A percentile compares a stretch with the other conserved stretches of the same genome.
These are phyloP conservation scores for Zalaria obscura DNA, from an alignment of 2,329 filamentous ascomycete species.

Conservation along the genomic window DNA sequence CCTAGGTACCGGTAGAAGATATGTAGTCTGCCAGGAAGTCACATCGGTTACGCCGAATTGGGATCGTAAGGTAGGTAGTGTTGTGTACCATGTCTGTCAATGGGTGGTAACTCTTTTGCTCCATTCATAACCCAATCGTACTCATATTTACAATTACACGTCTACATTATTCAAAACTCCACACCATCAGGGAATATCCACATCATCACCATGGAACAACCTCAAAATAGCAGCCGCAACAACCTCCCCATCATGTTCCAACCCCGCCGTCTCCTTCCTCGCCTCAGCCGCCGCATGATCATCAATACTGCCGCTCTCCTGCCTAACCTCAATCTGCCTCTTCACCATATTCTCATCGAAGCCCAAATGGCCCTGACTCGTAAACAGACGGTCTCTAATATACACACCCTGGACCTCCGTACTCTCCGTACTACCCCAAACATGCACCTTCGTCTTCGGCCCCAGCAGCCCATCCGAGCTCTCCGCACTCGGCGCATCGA, in stretches of 20 bases:
- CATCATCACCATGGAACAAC: constrained; percentile 37
- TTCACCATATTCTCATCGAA: constrained; percentile 33
- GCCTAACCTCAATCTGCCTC: constrained; percentile 28
- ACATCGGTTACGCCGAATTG: too few relatives aligned
- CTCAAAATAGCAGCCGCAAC: constrained; percentile 25
- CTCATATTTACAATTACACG: too few relatives aligned
- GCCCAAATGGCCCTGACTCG: constrained; percentile 32
- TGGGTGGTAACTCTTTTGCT: too few relatives aligned
- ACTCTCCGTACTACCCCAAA: constrained; percentile 33
- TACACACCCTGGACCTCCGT: constrained; percentile 32
- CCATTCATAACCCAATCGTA: too few relatives aligned
- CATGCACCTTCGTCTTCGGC: constrained; percentile 29
- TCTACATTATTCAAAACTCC: too few relatives aligned
- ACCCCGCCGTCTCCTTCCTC: constrained; percentile 22
- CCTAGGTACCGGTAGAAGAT: too few relatives aligned
- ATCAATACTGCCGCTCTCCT: constrained; percentile 27
- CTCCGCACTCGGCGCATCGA: constrained; percentile 16
- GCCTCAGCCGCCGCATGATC: constrained; percentile 22
- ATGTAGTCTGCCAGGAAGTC: too few relatives aligned
- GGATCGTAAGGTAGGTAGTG: too few relatives aligned
- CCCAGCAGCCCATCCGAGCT: constrained; percentile 20
- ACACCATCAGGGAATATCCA: constrained; percentile 16
- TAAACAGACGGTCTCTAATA: constrained; percentile 30
- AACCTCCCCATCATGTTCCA: constrained; percentile 25
- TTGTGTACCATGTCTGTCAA: too few relatives aligned